These are phyloP conservation scores for Phytophthora ramorum DNA, from an alignment of 352 stramenopile genomes.

Conservation along the genomic window DNA sequence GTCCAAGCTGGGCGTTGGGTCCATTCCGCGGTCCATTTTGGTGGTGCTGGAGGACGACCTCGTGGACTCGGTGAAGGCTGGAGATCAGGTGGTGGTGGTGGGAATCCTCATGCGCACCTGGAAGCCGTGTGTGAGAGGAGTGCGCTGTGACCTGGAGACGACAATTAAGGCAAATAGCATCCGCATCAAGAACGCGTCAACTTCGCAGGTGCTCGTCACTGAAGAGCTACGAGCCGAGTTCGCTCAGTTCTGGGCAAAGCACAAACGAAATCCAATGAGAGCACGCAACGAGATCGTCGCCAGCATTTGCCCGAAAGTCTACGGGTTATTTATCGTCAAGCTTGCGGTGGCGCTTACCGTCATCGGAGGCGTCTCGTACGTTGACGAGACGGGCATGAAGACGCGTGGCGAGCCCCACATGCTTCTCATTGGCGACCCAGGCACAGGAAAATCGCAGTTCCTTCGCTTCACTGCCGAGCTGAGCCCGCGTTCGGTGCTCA, in stretches of 20 bases:
- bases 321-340: conserved; percentile 95
- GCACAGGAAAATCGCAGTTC: conserved; percentile 95
- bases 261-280: conserved; percentile 51
- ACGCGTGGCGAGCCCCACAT: conserved; percentile 88
- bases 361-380: conserved; percentile 89
- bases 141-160: conserved; percentile 92
- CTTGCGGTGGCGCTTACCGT: conserved; percentile 93
- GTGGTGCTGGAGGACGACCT: conserved; percentile 94
- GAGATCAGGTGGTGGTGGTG: conserved; percentile 96
- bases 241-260: conserved; percentile 88
- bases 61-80: conserved; percentile 89
- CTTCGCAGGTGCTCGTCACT: conserved; percentile 67
- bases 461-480: conserved; percentile 96
- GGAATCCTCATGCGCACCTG: conserved; percentile 95
- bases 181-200: conserved; percentile 68
- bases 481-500: conserved; percentile 95
- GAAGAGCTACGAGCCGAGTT: conserved; percentile 92
- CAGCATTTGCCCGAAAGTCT: conserved; percentile 95
- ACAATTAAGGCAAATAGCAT: conserved; percentile 86
- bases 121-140: conserved; percentile 74
- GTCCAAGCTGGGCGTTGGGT: conserved; percentile 91
- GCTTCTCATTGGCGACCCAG: conserved; percentile 83
- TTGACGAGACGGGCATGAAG: conserved; percentile 75
- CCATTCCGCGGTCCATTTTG: conserved; percentile 94
- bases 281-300: conserved; percentile 92